These are phyloP conservation scores for Pythium catenulatum DNA, from an alignment of 352 stramenopile species.

Conservation along the genomic window DNA sequence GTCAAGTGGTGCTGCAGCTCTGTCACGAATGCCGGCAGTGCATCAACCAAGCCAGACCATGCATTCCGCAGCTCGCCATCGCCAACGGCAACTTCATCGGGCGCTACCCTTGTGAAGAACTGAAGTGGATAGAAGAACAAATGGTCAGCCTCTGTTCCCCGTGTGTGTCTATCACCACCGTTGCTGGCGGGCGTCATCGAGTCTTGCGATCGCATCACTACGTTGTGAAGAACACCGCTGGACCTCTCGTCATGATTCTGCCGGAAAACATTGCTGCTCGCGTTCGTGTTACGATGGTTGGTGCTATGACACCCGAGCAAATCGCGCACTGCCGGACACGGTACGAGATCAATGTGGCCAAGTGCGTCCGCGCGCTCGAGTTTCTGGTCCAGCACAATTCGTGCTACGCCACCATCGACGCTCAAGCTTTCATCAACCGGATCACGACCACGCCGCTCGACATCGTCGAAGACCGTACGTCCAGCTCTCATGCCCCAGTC, in stretches of 20 bases:
- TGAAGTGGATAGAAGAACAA: conserved; percentile 22
- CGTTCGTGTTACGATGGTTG: conserved; percentile 25
- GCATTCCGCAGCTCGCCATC: background rate
- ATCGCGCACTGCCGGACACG: background rate
- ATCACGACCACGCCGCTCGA: background rate
- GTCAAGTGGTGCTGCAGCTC: background rate
- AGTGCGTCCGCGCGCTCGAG: background rate
- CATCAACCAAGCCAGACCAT: too few relatives aligned
- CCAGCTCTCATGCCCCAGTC: background rate
- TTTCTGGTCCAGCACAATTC: background rate
- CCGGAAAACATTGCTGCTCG: background rate
- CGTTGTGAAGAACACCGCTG: conserved; percentile 46
- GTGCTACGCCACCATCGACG: background rate
- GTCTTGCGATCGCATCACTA: conserved; percentile 50
- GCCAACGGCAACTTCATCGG: conserved; percentile 33
- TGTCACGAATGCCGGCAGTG: background rate
- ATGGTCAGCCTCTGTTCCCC: background rate
- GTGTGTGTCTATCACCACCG: conserved; percentile 13
- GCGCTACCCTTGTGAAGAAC: background rate
- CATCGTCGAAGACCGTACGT: background rate
- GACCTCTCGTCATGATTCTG: conserved; percentile 20
- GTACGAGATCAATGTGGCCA: background rate
- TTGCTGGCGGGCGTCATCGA: conserved; percentile 20
- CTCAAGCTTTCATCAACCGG: background rate
- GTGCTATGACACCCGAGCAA: conserved; percentile 15